Percentiles rank a stretch among this genome's conserved stretches.
Evolutionary conservation across 495 filamentous ascomycete species (phyloP).

Genomic region (Neurospora africana): DNA sequence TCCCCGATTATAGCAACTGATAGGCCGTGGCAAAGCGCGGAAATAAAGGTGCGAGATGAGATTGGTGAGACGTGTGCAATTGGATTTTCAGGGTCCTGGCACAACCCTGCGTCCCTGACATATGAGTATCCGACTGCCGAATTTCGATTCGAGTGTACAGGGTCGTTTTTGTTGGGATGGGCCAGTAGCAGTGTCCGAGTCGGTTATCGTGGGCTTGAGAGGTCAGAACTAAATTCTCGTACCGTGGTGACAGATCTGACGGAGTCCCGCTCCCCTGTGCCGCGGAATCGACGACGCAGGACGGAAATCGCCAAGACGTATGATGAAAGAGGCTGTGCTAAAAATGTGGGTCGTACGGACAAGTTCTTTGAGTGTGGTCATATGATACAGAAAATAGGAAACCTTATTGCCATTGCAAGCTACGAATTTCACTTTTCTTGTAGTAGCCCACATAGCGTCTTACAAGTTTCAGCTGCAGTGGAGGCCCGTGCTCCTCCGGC

Average conservation of each 20-base stretch:
- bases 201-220: not conserved
- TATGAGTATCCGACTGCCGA: not conserved
- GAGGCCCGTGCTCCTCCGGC: not conserved
- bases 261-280: not conserved
- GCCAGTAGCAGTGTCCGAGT: not conserved
- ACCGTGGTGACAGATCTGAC: not conserved
- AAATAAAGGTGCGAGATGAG: not conserved
- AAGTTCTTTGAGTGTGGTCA: not conserved
- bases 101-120: not conserved
- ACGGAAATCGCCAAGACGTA: not conserved
- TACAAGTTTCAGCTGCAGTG: not conserved
- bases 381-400: not conserved
- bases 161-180: not conserved
- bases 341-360: not conserved
- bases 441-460: not conserved
- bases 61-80: not conserved
- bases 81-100: not conserved
- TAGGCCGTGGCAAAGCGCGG: not conserved
- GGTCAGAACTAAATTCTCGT: not conserved
- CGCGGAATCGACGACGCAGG: not conserved
- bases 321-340: not conserved
- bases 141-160: not conserved
- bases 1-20: not conserved
- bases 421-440: not conserved
- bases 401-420: not conserved